Evolutionary conservation across 2,329 filamentous ascomycete genomes (phyloP).

Genomic region (Penicillium sclerotiorum): DNA sequence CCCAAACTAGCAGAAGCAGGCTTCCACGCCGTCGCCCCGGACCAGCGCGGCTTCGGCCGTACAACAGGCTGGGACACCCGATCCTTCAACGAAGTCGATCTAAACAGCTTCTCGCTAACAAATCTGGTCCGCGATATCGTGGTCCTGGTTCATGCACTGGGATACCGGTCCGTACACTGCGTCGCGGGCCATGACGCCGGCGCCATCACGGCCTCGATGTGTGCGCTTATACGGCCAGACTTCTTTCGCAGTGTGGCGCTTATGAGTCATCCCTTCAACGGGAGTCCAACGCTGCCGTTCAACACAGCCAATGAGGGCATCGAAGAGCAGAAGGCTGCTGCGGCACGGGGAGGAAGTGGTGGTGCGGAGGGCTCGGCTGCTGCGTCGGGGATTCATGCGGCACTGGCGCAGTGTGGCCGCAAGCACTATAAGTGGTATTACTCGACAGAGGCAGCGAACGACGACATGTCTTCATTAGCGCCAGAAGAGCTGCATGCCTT

Average conservation of each 20-base stretch:
- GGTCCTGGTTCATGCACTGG: slow-evolving; percentile 62
- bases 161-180: slow-evolving; percentile 60
- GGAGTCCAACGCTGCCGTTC: slow-evolving; percentile 53
- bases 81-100: slow-evolving; percentile 55
- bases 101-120: slow-evolving; percentile 60
- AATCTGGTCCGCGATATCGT: slow-evolving; percentile 65
- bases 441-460: slow-evolving; percentile 38
- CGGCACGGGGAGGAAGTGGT: slow-evolving; percentile 8
- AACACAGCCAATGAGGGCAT: slow-evolving; percentile 41
- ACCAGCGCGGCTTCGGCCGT: slow-evolving; percentile 69
- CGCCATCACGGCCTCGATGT: slow-evolving; percentile 61
- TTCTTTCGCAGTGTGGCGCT: slow-evolving; percentile 64
- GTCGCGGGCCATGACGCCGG: slow-evolving; percentile 71
- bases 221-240: slow-evolving; percentile 65
- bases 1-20: slow-evolving; percentile 60
- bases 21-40: slow-evolving; percentile 67
- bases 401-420: slow-evolving; percentile 57
- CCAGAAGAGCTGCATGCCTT: slow-evolving; percentile 60
- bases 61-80: slow-evolving; percentile 63
- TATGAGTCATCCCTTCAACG: slow-evolving; percentile 68
- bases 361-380: slow-evolving; percentile 20
- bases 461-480: slow-evolving; percentile 37
- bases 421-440: slow-evolving; percentile 71
- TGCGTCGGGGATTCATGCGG: slow-evolving; percentile 56
- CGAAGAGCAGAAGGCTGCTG: slow-evolving; percentile 3